These are phyloP conservation scores for Psidium friedrichsthalianum DNA, from an alignment of 345 rosid genomes.

Conservation along the genomic window DNA sequence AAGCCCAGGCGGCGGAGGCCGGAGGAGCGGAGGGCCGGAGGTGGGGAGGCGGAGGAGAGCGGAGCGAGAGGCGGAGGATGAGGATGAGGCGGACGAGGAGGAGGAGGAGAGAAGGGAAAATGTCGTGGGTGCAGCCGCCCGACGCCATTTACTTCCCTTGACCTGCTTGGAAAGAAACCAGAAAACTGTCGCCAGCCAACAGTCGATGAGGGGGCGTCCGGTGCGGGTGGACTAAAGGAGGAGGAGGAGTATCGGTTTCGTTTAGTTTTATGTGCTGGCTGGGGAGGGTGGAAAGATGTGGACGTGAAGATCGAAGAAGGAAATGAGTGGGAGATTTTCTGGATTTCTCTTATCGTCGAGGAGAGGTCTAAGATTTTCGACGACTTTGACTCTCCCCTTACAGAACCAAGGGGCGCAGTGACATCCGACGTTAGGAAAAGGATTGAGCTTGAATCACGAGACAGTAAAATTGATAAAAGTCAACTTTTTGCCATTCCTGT, in stretches of 20 bases:
- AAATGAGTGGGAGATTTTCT: conserved; percentile 16
- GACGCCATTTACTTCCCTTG: conserved; percentile 34
- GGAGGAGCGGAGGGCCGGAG: conserved; percentile 10
- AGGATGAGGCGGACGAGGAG: conserved; percentile 6
- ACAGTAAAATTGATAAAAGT: no score
- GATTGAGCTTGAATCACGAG: no score
- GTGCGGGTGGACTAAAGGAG: neutral
- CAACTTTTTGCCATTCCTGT: no score
- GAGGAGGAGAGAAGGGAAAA: conserved; percentile 46
- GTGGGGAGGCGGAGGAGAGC: conserved; percentile 26
- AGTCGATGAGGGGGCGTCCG: neutral
- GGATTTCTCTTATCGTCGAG: conserved; percentile 49
- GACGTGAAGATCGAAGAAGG: conserved; percentile 22
- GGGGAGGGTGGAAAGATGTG: conserved; percentile 9
- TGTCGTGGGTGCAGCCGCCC: conserved; percentile 49
- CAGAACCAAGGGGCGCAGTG: neutral
- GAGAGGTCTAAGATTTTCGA: conserved; percentile 44
- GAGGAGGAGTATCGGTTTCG: neutral
- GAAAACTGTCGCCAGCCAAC: neutral
- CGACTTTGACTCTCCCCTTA: neutral
- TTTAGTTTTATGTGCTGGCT: neutral
- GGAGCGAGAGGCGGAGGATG: conserved; percentile 17
- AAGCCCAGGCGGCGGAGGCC: conserved; percentile 44
- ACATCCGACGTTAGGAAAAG: neutral
- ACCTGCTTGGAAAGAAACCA: neutral